Evolutionary conservation across 805 yeast genomes (phyloP).

Genomic region (Yarrowia porcina): DNA sequence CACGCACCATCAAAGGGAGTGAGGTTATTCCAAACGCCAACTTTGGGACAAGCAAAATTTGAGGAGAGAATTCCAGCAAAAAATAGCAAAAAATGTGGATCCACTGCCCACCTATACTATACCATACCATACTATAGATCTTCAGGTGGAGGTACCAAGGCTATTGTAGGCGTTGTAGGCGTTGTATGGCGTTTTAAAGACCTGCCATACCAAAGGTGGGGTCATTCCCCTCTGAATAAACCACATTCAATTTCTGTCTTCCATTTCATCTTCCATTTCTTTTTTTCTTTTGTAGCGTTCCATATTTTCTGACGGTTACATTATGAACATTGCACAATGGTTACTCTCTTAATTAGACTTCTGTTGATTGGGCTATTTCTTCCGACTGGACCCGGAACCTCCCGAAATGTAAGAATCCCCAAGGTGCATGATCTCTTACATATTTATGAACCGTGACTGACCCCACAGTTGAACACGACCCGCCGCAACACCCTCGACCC

Average conservation of each 20-base stretch:
- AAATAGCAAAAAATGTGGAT: not conserved
- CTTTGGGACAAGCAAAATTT: not conserved
- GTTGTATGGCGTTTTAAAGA: no score
- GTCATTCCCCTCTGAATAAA: no score
- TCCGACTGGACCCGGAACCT: slow-evolving; percentile 4
- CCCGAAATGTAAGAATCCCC: slow-evolving; percentile 20
- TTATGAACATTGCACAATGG: not conserved
- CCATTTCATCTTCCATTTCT: not conserved
- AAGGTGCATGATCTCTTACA: slow-evolving; percentile 22
- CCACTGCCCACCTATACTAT: slow-evolving; percentile 8
- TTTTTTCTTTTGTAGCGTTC: not conserved
- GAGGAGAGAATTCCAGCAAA: not conserved
- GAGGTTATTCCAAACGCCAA: not conserved
- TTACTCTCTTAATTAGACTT: not conserved
- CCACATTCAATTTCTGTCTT: not conserved
- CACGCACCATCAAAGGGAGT: not conserved
- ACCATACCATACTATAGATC: not conserved
- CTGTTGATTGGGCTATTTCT: slow-evolving; percentile 4
- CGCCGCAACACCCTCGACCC: not conserved
- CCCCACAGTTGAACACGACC: not conserved
- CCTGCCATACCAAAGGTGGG: no score
- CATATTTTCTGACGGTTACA: not conserved
- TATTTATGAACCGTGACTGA: not conserved
- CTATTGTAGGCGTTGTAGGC: no score
- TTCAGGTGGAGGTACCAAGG: not conserved